phyloP scores from a whole-genome alignment of 441 rosid species.

The Cnidoscolus chayamansa region DNA sequence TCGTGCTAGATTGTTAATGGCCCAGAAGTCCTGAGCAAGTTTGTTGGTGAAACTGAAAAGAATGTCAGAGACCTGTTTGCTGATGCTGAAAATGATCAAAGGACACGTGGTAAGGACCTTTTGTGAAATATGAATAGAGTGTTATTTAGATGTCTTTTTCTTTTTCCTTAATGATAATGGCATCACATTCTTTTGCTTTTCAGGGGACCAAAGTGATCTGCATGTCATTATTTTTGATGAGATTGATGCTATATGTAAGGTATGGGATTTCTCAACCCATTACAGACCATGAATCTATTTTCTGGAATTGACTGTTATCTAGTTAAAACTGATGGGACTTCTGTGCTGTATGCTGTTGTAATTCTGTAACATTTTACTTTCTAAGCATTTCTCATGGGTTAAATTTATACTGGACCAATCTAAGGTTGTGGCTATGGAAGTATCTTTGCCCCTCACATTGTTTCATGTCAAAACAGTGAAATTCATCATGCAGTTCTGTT shows the following conservation, averaged over 20 bases:
- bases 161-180: constrained; percentile 20
- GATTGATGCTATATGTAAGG: constrained; percentile 99
- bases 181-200: constrained; percentile 25
- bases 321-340: neutral
- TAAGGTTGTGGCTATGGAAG: neutral
- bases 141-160: constrained; percentile 9
- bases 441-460: neutral
- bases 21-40: constrained; percentile 97
- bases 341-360: neutral
- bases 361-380: too few species aligned
- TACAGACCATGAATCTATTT: neutral
- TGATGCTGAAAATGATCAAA: constrained; percentile 96
- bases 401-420: neutral
- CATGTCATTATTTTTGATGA: constrained; percentile 98
- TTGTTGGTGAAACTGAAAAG: constrained; percentile 98
- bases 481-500: neutral
- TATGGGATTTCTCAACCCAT: constrained; percentile 32
- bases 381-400: neutral
- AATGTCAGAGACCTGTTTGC: constrained; percentile 93
- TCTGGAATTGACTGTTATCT: neutral
- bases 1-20: constrained; percentile 80
- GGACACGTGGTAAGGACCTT: constrained; percentile 53
- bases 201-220: constrained; percentile 95
- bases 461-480: neutral
- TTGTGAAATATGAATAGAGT: neutral